These are phyloP conservation scores for Aureobasidium sp. DNA, from an alignment of 2,329 filamentous ascomycete genomes.

Conservation along the genomic window DNA sequence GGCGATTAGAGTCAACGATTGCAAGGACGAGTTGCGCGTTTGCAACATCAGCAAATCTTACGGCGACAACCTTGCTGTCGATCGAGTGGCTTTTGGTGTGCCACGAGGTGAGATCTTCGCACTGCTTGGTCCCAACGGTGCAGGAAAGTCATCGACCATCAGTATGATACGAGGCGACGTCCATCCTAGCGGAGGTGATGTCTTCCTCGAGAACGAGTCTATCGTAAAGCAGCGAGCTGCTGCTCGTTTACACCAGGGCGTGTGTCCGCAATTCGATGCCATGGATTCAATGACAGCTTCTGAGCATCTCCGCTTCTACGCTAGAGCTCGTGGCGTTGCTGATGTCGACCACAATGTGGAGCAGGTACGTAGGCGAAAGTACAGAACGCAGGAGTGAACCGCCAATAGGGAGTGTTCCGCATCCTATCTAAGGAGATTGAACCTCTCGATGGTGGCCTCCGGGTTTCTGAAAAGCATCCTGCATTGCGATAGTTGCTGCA, in stretches of 20 bases:
- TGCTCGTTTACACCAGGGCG: slow-evolving; percentile 72
- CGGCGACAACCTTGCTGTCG: slow-evolving; percentile 66
- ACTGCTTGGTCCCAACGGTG: slow-evolving; percentile 81
- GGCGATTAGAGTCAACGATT: slow-evolving; percentile 51
- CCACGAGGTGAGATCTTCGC: slow-evolving; percentile 76
- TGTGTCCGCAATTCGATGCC: slow-evolving; percentile 69
- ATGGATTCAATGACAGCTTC: slow-evolving; percentile 84
- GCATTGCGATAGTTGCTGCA: too few species aligned
- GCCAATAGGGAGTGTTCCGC: too few species aligned
- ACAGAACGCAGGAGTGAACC: too few species aligned
- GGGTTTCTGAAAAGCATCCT: too few species aligned
- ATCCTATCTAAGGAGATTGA: too few species aligned
- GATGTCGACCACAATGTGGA: slow-evolving; percentile 69
- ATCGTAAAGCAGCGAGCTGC: slow-evolving; percentile 62
- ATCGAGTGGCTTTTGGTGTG: slow-evolving; percentile 79
- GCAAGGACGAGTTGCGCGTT: slow-evolving; percentile 64
- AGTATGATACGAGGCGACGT: slow-evolving; percentile 84
- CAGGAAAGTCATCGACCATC: slow-evolving; percentile 85
- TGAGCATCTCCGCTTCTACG: slow-evolving; percentile 84
- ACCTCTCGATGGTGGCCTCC: too few species aligned
- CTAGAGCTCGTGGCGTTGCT: slow-evolving; percentile 67
- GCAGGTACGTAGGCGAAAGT: slow-evolving; percentile 41
- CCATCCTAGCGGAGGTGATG: slow-evolving; percentile 66
- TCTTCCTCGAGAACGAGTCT: slow-evolving; percentile 69
- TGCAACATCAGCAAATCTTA: slow-evolving; percentile 75